Evolutionary conservation across 1,139 yeast species (phyloP), one percentile per base, ranked within the genome.

Genomic region (Taiozyma sp.): DNA sequence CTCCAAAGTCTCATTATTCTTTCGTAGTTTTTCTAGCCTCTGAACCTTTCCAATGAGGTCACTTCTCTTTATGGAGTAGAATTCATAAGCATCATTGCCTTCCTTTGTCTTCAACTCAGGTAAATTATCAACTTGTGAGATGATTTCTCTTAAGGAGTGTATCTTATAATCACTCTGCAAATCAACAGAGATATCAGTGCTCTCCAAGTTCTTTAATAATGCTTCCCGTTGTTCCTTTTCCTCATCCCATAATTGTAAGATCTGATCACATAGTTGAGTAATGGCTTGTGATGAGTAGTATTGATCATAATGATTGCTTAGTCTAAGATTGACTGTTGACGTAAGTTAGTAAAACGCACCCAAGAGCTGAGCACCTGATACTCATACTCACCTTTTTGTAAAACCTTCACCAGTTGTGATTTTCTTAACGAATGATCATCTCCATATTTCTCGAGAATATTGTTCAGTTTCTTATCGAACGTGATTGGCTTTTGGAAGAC

Each of bases 261-360:
- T 52, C 30, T 62, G 65, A 27, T 60, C 60, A 24, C 54, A 47
- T 4, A 53, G 46, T 39, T 60, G 59, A 29, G 51, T 50, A 10
- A 56, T 50, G 4, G 65, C 53, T 43, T 62, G 63, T 27, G 51
- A 52, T 14, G 65, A 60, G 48, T 50, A 60, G 19, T 44, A 50
- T 28, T 38, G 42, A 9, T 52, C 52, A 44, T 54, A 53, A 4
- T 53, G 49, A 3, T 46, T 44, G 1, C 45, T 19, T 2, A 56
- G 32, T n/a, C 45, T 52, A 1, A 52, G 14, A 16, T 59, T 59
- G 1, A 53, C 64, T 60, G 19, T 2, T n/a, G 22, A 19, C n/a
- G n/a, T 12, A n/a, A 30, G 41, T 40, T 41, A 49, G 36, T 49
- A 23, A 23, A 24, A 4, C 4, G 10, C 2, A 6, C 12, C 8